A percentile compares a stretch with the other conserved stretches of the same genome.
phyloP scores from a whole-genome alignment of 768 basidiomycete species.

The Podaxis pistillaris region DNA sequence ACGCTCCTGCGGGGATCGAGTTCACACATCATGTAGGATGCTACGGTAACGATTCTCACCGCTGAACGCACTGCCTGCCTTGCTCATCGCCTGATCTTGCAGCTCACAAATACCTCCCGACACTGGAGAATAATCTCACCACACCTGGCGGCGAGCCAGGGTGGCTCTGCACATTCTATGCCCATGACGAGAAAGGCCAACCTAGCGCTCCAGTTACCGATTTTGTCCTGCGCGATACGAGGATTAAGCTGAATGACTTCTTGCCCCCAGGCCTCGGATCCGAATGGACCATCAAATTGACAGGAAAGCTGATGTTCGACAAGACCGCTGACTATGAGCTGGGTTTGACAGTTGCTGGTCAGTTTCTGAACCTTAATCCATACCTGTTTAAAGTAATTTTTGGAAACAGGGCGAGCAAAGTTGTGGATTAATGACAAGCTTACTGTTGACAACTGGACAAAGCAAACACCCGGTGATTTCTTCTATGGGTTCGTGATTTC shows the following conservation, averaged over 20 bases:
- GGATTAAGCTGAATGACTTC: constrained; percentile 68
- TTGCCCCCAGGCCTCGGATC: constrained; percentile 51
- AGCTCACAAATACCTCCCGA: constrained; percentile 71
- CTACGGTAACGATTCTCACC: constrained; percentile 43
- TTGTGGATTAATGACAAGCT: constrained; percentile 59
- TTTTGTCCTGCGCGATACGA: constrained; percentile 54
- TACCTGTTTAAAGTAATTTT: neutral
- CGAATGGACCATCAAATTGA: constrained; percentile 57
- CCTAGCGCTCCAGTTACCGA: constrained; percentile 42
- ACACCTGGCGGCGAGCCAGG: constrained; percentile 53
- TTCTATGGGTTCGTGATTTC: constrained; percentile 56
- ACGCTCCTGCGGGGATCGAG: constrained; percentile 46
- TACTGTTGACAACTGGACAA: constrained; percentile 70
- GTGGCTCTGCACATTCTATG: constrained; percentile 66
- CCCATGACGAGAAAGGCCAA: constrained; percentile 48
- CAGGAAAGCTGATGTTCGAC: constrained; percentile 49
- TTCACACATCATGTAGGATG: constrained; percentile 62
- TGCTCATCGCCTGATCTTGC: constrained; percentile 1
- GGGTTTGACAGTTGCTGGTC: constrained; percentile 62
- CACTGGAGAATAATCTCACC: constrained; percentile 57
- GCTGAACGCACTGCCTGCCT: neutral
- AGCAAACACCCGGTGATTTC: constrained; percentile 65
- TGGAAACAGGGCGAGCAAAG: constrained; percentile 51
- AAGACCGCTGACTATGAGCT: constrained; percentile 52
- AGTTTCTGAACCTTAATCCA: constrained; percentile 9